Conservation (phyloP, 106 monocot genomes). For the Apostasia ramifera region DNA sequence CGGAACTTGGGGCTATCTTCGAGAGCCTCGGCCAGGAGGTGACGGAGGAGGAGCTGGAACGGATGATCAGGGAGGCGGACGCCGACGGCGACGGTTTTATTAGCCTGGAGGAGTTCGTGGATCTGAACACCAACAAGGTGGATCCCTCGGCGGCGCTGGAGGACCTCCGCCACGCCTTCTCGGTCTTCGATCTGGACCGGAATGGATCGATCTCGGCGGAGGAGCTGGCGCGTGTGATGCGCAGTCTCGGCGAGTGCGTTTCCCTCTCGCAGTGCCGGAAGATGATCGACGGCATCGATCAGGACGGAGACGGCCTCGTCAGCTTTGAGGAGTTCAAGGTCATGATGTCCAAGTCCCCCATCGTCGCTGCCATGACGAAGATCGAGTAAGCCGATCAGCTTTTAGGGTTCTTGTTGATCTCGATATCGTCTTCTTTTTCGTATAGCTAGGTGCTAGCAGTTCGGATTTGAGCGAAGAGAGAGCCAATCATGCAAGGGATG, state of each 20-base stretch:
- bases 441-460: no score
- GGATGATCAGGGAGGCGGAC: conserved; percentile 46
- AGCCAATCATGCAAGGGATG: no score
- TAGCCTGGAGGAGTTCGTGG: conserved; percentile 35
- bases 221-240: conserved; percentile 37
- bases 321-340: conserved; percentile 50
- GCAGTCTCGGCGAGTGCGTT: conserved; percentile 31
- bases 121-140: conserved; percentile 21
- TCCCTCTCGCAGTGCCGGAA: conserved; percentile 30
- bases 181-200: conserved; percentile 39
- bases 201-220: conserved; percentile 48
- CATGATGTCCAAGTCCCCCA: conserved; percentile 21
- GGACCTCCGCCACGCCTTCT: conserved; percentile 38
- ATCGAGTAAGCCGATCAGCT: no score
- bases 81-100: conserved; percentile 46
- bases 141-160: conserved; percentile 17
- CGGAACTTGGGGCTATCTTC: conserved; percentile 32
- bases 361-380: no score
- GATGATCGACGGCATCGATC: conserved; percentile 55
- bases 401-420: no score
- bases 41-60: conserved; percentile 23
- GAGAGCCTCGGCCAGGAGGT: conserved; percentile 15
- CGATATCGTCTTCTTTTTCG: no score
- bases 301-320: conserved; percentile 38
- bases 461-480: no score